These are phyloP conservation scores for Heterobasidion irregulare DNA, from an alignment of 1,284 basidiomycete genomes.

Conservation along the genomic window DNA sequence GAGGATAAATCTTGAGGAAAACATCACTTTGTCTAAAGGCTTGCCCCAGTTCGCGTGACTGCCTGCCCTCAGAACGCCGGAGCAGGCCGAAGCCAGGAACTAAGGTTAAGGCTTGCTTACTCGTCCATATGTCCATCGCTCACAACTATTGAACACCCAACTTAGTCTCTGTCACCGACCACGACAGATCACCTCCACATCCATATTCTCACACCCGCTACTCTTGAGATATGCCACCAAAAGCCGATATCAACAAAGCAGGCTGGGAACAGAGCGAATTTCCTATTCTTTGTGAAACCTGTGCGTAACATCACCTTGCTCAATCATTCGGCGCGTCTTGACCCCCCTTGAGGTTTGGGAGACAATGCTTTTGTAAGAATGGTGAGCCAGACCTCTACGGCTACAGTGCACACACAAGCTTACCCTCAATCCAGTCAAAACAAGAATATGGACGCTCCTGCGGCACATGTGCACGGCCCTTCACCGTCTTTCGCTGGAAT, in stretches of 20 bases:
- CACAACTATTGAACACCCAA: background rate
- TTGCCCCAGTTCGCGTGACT: too few species aligned
- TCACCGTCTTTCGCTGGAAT: constrained; percentile 98
- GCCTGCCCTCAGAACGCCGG: too few species aligned
- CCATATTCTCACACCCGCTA: background rate
- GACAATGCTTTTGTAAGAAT: constrained; percentile 86
- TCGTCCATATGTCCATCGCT: background rate
- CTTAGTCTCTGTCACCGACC: background rate
- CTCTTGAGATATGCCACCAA: constrained; percentile 32
- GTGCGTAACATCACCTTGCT: constrained; percentile 34
- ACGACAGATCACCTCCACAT: background rate
- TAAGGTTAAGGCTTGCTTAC: constrained; percentile 5
- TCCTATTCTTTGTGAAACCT: constrained; percentile 87
- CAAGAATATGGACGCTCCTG: constrained; percentile 95
- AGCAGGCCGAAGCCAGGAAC: background rate
- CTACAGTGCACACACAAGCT: constrained; percentile 4
- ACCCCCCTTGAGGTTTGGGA: constrained; percentile 57
- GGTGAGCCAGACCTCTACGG: constrained; percentile 39
- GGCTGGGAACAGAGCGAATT: constrained; percentile 91
- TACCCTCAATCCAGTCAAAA: constrained; percentile 58
- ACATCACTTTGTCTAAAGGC: too few species aligned
- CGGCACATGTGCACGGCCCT: constrained; percentile 91
- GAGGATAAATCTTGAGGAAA: too few species aligned
- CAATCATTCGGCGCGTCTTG: constrained; percentile 1
- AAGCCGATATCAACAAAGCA: constrained; percentile 84